phyloP scores from a whole-genome alignment of 2,329 filamentous ascomycete species.

The Teratosphaeria zuluensis region DNA sequence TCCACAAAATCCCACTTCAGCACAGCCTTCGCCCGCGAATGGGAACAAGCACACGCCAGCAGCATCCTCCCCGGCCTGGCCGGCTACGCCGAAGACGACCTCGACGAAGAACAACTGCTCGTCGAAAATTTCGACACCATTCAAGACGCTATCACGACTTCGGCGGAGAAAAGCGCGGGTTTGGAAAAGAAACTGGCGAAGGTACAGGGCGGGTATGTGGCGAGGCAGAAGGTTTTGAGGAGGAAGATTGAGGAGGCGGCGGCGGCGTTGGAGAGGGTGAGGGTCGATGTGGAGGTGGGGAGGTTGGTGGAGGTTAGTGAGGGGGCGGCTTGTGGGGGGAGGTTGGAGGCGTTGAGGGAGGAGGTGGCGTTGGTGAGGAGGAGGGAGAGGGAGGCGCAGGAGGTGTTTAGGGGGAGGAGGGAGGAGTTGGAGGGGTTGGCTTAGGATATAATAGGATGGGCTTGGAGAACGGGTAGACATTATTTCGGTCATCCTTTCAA shows the following conservation, averaged over 20 bases:
- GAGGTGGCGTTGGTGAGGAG: slow-evolving; percentile 73
- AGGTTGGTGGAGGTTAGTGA: slow-evolving; percentile 69
- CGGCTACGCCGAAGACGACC: slow-evolving; percentile 62
- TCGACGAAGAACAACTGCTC: slow-evolving; percentile 58
- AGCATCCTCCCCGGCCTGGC: slow-evolving; percentile 64
- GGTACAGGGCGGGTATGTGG: slow-evolving; percentile 82
- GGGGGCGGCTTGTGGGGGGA: slow-evolving; percentile 60
- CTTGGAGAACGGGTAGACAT: neutral
- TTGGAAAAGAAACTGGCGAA: slow-evolving; percentile 87
- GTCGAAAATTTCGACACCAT: slow-evolving; percentile 64
- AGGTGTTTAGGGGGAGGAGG: slow-evolving; percentile 64
- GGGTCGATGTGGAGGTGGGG: slow-evolving; percentile 62
- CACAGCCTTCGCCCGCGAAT: slow-evolving; percentile 31
- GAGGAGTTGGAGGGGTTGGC: slow-evolving; percentile 52
- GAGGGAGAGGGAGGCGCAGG: slow-evolving; percentile 83
- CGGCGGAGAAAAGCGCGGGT: slow-evolving; percentile 73
- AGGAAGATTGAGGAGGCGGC: slow-evolving; percentile 70
- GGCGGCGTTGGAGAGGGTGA: slow-evolving; percentile 63
- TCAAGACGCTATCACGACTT: slow-evolving; percentile 61
- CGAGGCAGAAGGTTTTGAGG: slow-evolving; percentile 69
- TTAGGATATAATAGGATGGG: neutral
- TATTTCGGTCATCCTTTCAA: too few relatives aligned
- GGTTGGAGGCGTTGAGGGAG: slow-evolving; percentile 67
- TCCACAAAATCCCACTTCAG: slow-evolving; percentile 34
- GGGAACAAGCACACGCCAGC: slow-evolving; percentile 39